A percentile compares a stretch with the other conserved stretches of the same genome.
These are phyloP conservation scores for Stagonosporopsis rhizophila DNA, from an alignment of 2,329 filamentous ascomycete genomes.

Conservation along the genomic window DNA sequence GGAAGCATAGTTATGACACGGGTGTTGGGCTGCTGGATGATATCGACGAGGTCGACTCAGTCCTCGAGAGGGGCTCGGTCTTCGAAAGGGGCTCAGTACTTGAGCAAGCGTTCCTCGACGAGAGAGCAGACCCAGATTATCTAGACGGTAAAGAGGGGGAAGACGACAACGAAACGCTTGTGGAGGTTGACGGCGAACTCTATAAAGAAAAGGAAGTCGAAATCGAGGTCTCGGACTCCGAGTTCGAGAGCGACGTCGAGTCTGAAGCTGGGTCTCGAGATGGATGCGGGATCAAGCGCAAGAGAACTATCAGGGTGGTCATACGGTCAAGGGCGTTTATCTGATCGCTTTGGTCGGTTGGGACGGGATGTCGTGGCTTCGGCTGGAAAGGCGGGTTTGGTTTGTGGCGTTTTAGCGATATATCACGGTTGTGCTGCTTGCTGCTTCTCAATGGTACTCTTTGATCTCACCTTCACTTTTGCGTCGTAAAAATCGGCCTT, in stretches of 20 bases:
- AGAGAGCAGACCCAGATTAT: constrained; percentile 5
- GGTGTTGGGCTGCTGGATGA: constrained; percentile 10
- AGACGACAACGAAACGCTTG: constrained; percentile 18
- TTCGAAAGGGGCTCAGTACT: constrained; percentile 23
- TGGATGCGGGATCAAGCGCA: constrained; percentile 34
- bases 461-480: not conserved
- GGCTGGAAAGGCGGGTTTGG: not conserved
- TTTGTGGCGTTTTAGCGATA: constrained; percentile 15
- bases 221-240: constrained; percentile 31
- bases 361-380: not conserved
- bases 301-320: constrained; percentile 40
- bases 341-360: constrained; percentile 13
- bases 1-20: constrained; percentile 17
- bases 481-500: not conserved
- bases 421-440: constrained; percentile 11
- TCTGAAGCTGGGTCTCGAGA: constrained; percentile 21
- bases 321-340: constrained; percentile 48
- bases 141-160: not conserved
- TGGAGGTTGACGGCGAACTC: constrained; percentile 19
- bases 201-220: constrained; percentile 27
- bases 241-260: constrained; percentile 25
- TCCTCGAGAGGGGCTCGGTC: constrained; percentile 8
- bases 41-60: constrained; percentile 12
- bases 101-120: constrained; percentile 24
- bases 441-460: not conserved